These are phyloP conservation scores for Graphilbum ipis-grandicollis DNA, from an alignment of 2,329 filamentous ascomycete species.

Conservation along the genomic window DNA sequence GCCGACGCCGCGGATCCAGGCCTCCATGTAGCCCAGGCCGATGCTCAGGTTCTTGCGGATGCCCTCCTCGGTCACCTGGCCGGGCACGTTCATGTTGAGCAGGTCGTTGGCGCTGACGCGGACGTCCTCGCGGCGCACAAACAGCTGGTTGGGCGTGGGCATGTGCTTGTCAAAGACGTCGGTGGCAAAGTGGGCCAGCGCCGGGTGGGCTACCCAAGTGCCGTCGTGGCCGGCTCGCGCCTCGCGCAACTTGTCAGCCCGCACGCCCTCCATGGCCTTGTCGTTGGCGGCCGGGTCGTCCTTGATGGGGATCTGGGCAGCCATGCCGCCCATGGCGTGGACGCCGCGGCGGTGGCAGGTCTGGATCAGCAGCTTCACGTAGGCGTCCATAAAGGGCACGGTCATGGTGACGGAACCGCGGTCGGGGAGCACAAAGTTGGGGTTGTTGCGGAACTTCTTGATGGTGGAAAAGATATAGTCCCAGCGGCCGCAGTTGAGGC, in stretches of 20 bases:
- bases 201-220: conserved; percentile 95
- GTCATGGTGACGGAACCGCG: conserved; percentile 91
- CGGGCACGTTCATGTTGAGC: conserved; percentile 95
- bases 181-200: conserved; percentile 69
- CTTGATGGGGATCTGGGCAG: conserved; percentile 97
- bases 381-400: conserved; percentile 93
- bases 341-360: conserved; percentile 93
- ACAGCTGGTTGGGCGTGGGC: conserved; percentile 95
- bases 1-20: conserved; percentile 85
- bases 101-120: conserved; percentile 74
- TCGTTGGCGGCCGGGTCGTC: conserved; percentile 83
- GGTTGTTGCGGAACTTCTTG: conserved; percentile 96
- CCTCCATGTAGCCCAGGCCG: conserved; percentile 95
- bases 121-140: conserved; percentile 79
- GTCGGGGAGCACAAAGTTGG: conserved; percentile 84
- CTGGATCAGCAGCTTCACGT: conserved; percentile 93
- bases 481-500: conserved; percentile 96
- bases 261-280: conserved; percentile 81
- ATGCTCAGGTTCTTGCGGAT: conserved; percentile 98
- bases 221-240: conserved; percentile 87
- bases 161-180: conserved; percentile 97
- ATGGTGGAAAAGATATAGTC: conserved; percentile 99
- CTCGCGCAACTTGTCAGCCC: conserved; percentile 91
- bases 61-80: conserved; percentile 78
- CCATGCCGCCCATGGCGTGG: conserved; percentile 99